Evolutionary conservation across 1,139 yeast species (phyloP), one percentile per base, ranked within the genome.

Genomic region (Candida anutae): DNA sequence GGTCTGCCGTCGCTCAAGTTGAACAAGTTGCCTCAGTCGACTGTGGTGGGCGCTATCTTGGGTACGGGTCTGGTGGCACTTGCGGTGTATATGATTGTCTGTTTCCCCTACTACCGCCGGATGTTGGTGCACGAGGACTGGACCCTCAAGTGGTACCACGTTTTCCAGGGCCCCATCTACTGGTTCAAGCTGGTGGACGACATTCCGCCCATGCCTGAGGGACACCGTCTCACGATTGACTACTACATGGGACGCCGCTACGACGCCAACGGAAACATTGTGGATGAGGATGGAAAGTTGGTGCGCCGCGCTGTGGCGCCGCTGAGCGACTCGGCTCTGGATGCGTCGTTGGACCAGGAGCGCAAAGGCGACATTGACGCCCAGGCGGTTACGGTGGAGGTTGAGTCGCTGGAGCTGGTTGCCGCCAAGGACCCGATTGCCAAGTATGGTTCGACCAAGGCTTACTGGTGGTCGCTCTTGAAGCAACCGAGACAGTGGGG

Each of bases 1-100:
- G 87, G 87, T 43, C 77, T 85, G 34, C 85, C 85, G 40, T 66
- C 68, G 36, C 65, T 79, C 40, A 58, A 72, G 16, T 62, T 79
- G 45, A 58, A 69, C 40, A 47, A 71, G 5, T 61, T 77, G 34
- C 58, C 77, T 2, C 42, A 58, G 9, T 68, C 68, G 23, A 68
- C 78, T 12, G 67, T 69, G 24, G 61, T 55, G 26, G 80, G 71
- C 15, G 62, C 81, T 23, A 70, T 77, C 37, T 53, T 76, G 28
- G 82, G 84, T 31, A 75, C 73, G 33, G 84, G 75, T 39, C 77
- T 58, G 21, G 78, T 67, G 34, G 78, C 81, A 5, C 41, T 59
- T 18, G 35, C 55, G 1, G 32, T 79, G 14, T 77, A 76, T 53
- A 49, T 71, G 48, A 24, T 69, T 18, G 71, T 77, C 57, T 56